A percentile compares a stretch with the other conserved stretches of the same genome.
Conservation (phyloP, 2,329 filamentous ascomycete species). For the Alternaria ventricosa region DNA sequence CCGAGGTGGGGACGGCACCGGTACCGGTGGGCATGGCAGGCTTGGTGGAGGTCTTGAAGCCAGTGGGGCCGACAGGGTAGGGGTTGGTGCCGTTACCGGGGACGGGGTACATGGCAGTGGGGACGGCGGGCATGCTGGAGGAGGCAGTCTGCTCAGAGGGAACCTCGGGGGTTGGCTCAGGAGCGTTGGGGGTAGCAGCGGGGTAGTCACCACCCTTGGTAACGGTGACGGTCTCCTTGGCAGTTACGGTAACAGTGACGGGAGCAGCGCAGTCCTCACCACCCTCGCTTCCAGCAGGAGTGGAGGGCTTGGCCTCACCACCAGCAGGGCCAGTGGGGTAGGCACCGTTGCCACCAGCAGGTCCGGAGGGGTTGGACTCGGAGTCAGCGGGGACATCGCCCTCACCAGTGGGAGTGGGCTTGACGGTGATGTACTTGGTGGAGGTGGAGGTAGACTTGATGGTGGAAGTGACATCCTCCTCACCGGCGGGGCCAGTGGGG, state of each 20-base stretch:
- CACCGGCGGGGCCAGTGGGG: conserved; percentile 4
- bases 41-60: conserved; percentile 42
- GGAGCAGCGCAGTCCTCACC: conserved; percentile 41
- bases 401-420: conserved; percentile 9
- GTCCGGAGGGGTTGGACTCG: conserved; percentile 1
- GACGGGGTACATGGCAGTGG: conserved; percentile 33
- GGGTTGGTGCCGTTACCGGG: conserved; percentile 37
- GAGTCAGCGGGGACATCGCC: conserved; percentile 1
- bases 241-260: conserved; percentile 47
- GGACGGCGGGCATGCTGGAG: conserved; percentile 18
- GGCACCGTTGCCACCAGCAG: background rate
- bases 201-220: conserved; percentile 29
- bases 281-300: conserved; percentile 9
- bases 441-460: conserved; percentile 40
- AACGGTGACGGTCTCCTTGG: conserved; percentile 49
- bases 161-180: conserved; percentile 12
- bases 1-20: conserved; percentile 22
- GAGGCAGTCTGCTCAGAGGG: conserved; percentile 15
- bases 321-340: conserved; percentile 14
- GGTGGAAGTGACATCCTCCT: conserved; percentile 44
- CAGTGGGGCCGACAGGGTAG: conserved; percentile 35
- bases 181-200: conserved; percentile 9
- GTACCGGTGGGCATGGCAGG: conserved; percentile 27
- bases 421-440: conserved; percentile 42
- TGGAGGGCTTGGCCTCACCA: conserved; percentile 4